Base-by-base conservation (phyloP, 805 yeast genomes). In the Ogataea thermomethanolica region DNA sequence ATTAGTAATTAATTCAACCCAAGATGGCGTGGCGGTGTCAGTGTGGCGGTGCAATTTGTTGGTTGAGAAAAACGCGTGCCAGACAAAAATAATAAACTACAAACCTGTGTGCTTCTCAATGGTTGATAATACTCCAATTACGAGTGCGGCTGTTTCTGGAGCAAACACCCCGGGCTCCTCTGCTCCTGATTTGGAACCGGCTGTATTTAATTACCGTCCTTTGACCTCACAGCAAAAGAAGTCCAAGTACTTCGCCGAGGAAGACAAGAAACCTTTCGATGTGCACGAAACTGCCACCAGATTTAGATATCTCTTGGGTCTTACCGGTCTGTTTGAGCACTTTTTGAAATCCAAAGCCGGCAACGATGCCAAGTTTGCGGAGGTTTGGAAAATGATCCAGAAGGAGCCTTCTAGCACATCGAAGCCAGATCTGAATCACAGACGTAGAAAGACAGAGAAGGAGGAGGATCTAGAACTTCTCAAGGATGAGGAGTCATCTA, bases 401-500 rank as follows among this genome's bases (percentile, higher is more conserved):
- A 25, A 31, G 29, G 41, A 48, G 42, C 9, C 24, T 12, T 7
- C 31, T 1, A 11, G 35, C 34, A 42, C 25, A 8, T 29, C 29
- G 8, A 14, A 22, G 8, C 39, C 44, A 6, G 42, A 52, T 14
- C 50, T 46, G 14, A 69, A 66, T 35, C 69, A 66, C 40, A 71
- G 83, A 53, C 69, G 84, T 55, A 70, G 89, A 45, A 81, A 81
- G 53, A 81, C 87, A 3, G 90, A 83, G 51, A 76, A 78, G 55
- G 90, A 84, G 57, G 93, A 84, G 56, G 90, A 84, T 57, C 87
- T 78, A 1, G 88, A 82, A 53, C 66, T 85, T 43, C 67, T 89
- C 64, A 70, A 78, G 48, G 81, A 82, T 33, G 79, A 74, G 41
- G 71, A 69, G 35, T 63, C 61, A 9, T 66, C 61, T 12, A 53